These are phyloP conservation scores for Benincasa hispida DNA, from an alignment of 306 rosid genomes.

Conservation along the genomic window DNA sequence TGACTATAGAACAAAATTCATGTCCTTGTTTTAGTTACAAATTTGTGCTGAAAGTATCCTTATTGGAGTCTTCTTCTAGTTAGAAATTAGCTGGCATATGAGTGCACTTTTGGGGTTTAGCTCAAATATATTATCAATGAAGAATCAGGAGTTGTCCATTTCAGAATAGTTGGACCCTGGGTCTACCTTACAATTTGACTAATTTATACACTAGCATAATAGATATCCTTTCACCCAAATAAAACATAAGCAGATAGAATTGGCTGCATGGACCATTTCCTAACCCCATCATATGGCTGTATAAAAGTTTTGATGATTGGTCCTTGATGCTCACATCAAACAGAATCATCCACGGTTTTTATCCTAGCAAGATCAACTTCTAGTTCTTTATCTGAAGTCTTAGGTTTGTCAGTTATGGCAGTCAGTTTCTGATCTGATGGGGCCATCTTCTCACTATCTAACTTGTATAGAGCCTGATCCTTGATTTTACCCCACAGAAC, in stretches of 20 bases:
- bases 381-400: not conserved
- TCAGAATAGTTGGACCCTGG: not conserved
- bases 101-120: not conserved
- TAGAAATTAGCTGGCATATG: not conserved
- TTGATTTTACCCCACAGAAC: constrained; percentile 45
- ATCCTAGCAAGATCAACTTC: not conserved
- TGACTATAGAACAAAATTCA: not conserved
- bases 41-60: not conserved
- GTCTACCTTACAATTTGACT: constrained; percentile 1
- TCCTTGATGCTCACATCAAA: not conserved
- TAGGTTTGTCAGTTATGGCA: not conserved
- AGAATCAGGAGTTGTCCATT: not conserved
- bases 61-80: not conserved
- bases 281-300: not conserved
- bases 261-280: not conserved
- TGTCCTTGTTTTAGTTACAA: not conserved
- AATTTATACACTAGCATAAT: not conserved
- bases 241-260: not conserved
- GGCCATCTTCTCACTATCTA: not conserved
- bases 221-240: not conserved
- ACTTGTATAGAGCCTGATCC: constrained; percentile 8
- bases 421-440: constrained; percentile 8
- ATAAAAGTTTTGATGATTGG: not conserved
- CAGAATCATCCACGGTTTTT: constrained; percentile 3
- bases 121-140: not conserved